Conservation (phyloP, 169 alveolate species). For the Plasmodium fragile region DNA sequence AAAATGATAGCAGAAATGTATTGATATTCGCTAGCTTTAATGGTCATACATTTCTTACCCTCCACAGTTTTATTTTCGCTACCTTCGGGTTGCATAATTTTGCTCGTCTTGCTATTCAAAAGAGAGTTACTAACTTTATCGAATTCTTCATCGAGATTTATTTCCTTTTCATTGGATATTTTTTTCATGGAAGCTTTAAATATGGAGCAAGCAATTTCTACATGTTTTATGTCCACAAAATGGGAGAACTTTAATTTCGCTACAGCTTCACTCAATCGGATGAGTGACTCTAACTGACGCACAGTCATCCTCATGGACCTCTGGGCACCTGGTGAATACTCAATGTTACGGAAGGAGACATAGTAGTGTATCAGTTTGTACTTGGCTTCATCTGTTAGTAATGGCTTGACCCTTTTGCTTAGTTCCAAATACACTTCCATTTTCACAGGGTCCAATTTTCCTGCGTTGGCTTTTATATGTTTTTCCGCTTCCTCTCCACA, state of each 20-base stretch:
- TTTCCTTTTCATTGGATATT: constrained; percentile 80
- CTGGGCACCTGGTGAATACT: constrained; percentile 87
- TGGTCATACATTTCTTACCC: constrained; percentile 40
- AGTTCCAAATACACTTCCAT: constrained; percentile 92
- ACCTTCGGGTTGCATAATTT: not conserved
- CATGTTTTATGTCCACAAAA: constrained; percentile 91
- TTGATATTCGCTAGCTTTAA: constrained; percentile 81
- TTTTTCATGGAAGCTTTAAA: constrained; percentile 89
- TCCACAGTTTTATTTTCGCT: constrained; percentile 3
- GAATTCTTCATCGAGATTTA: constrained; percentile 75
- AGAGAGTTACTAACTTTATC: constrained; percentile 32
- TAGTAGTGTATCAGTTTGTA: constrained; percentile 92
- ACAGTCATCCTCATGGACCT: constrained; percentile 96
- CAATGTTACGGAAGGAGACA: constrained; percentile 93
- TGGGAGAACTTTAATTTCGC: constrained; percentile 95
- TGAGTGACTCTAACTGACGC: constrained; percentile 96
- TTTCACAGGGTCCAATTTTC: constrained; percentile 88
- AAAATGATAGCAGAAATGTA: constrained; percentile 82
- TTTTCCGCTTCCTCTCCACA: constrained; percentile 73
- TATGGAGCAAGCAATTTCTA: constrained; percentile 94
- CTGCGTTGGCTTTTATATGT: constrained; percentile 51
- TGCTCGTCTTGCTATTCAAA: constrained; percentile 8
- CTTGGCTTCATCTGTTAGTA: constrained; percentile 94
- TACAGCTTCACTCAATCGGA: constrained; percentile 95
- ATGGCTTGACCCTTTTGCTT: constrained; percentile 94